Base-by-base conservation (phyloP, 306 rosid genomes). In the Malus domestica region DNA sequence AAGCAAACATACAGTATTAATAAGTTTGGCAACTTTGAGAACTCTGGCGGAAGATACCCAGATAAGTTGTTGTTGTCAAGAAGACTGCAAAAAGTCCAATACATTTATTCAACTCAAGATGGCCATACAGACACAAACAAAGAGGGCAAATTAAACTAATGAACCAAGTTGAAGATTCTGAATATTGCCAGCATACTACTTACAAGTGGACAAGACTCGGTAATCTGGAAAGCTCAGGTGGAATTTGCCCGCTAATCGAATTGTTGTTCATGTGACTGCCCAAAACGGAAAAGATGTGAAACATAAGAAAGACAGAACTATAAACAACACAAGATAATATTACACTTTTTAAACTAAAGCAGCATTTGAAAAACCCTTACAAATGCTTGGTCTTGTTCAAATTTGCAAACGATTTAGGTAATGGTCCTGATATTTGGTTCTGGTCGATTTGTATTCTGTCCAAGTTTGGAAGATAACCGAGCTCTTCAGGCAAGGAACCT, bases 251-350 rank as follows among this genome's bases (percentile, higher is more conserved):
- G 23, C 93, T 90, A 44, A 96, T 82, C 68, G 99, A 96, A 79
- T 96, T 96, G 89, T 96, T 92, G 87, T 96, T 96, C 98, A 96
- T 92, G 88, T 96, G 97, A 87, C 99, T 96, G 93, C 59, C 79
- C 89, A 83, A 80, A 75, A 18, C 42, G 42, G 57, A 8, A 82
- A n/a, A 67, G 60, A 52, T 25, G 46, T 46, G 29, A 78, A 51
- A 20, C 70, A 45, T 67, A 46, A 45, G 32, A 20, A 74, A 61
- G 78, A 44, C 32, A 19, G 22, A 44, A 61, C 32, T 29, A 45
- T 5, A 74, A 6, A 16, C 0, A 29, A 61, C 32, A 27, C 20
- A 74, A 44, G 3, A 23, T 62, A 18, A 40, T 6, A 44, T 19
- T 11, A 45, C 22, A 52, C 40, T 11, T 3, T 27, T 3, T 2